Evolutionary conservation across 225 moss, liverwort and hornwort species (phyloP), one percentile per base, ranked within the genome.

Genomic region (Takakia lepidozioides): DNA sequence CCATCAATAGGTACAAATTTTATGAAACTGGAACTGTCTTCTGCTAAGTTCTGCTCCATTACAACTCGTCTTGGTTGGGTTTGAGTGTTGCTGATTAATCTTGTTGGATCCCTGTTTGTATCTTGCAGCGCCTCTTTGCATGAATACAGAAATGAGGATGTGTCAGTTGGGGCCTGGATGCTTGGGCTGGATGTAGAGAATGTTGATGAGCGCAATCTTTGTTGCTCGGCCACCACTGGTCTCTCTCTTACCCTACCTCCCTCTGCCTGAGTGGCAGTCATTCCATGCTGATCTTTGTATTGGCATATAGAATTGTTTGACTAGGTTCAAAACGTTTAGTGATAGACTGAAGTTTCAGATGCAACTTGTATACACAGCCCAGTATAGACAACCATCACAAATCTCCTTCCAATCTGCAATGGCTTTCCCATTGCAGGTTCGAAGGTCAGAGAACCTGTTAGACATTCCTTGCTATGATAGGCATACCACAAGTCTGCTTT

Each of bases 111-210:
- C 32, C 11, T 34, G 32, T n/a, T 15, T 41, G 38, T 59, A 19
- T n/a, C 25, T 4, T 10, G 58, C 84, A 93, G 93, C 76, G 74
- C 80, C 43, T 69, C 72, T 65, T 62, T 98, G 29, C 92, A 98
- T 65, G 98, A 91, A 49, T 98, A 81, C 53, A 80, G 78, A 28
- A 98, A 98, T 15, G 98, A 98, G 67, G 98, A 98, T 48, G 83
- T 98, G 19, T 66, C 98, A 20, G 85, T 98, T 38, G 98, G 98
- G 49, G 63, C 83, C 46, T 98, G 98, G 98, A 74, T 98, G 85
- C 78, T 98, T 65, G 91, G 98, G 59, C 74, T 98, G 56, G 73
- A 85, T 19, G 56, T 76, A 46, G 83, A 83, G 35, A 82, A 85
- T 59, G 57, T 91, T 30, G 87, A 98, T 60, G 91, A 91, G 51